Percentiles rank a stretch among this genome's conserved stretches.
Evolutionary conservation across 2,329 filamentous ascomycete genomes (phyloP).

Genomic region (Gnomoniopsis smithogilvyi): DNA sequence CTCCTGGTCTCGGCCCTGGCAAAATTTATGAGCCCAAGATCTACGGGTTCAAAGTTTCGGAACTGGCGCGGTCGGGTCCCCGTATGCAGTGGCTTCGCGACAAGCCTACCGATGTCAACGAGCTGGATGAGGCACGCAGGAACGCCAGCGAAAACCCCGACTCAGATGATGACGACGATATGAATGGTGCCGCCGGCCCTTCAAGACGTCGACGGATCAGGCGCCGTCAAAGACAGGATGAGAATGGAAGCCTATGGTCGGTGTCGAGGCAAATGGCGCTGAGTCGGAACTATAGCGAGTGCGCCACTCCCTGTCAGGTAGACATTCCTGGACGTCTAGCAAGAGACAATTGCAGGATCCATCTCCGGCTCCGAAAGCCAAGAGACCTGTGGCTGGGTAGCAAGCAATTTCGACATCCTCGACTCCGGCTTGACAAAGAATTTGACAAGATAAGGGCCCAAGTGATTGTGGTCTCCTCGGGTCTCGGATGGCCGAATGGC

Average conservation of each 20-base stretch:
- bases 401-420: not conserved
- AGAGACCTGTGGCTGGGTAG: not conserved
- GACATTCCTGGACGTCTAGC: not conserved
- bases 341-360: not conserved
- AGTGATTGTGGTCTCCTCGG: not conserved
- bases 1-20: conserved; percentile 75
- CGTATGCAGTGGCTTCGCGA: conserved; percentile 95
- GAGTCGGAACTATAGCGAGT: conserved; percentile 49
- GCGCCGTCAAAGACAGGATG: conserved; percentile 40
- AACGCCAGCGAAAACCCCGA: conserved; percentile 53
- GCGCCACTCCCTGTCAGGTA: not conserved
- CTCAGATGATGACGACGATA: conserved; percentile 53
- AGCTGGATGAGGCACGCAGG: conserved; percentile 74
- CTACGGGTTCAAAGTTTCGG: conserved; percentile 93
- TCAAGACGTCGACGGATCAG: conserved; percentile 39
- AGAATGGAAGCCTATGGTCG: conserved; percentile 59
- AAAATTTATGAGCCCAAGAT: conserved; percentile 94
- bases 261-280: conserved; percentile 52
- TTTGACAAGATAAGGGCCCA: not conserved
- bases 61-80: conserved; percentile 83
- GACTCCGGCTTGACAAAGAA: not conserved
- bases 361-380: not conserved
- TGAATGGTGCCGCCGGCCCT: conserved; percentile 40
- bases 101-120: conserved; percentile 74
- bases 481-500: not conserved